These are phyloP conservation scores for Xylariaceae sp. DNA, from an alignment of 2,329 filamentous ascomycete genomes.

Conservation along the genomic window DNA sequence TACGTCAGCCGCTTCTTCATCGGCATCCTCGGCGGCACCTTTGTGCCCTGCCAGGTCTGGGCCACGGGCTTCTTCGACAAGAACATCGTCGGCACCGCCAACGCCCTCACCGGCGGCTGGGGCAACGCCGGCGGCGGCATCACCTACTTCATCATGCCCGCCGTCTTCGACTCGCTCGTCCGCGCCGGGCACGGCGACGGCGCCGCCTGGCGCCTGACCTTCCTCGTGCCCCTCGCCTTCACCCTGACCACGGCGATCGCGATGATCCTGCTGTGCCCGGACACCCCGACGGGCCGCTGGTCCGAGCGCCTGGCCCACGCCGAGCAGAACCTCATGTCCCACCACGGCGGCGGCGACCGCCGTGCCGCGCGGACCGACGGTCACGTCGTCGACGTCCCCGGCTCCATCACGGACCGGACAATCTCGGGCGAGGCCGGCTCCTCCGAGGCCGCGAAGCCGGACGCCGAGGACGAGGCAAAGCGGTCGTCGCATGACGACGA, in stretches of 20 bases:
- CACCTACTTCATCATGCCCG: constrained; percentile 91
- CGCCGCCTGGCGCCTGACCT: constrained; percentile 76
- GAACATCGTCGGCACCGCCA: constrained; percentile 82
- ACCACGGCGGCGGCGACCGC: constrained; percentile 22
- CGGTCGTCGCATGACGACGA: too few relatives aligned
- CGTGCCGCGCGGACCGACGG: constrained; percentile 22
- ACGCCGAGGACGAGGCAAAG: constrained; percentile 17
- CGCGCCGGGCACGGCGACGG: constrained; percentile 53
- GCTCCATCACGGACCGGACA: constrained; percentile 36
- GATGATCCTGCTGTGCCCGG: constrained; percentile 67
- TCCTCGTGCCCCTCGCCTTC: constrained; percentile 75
- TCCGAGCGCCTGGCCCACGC: constrained; percentile 57
- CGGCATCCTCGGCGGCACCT: constrained; percentile 68
- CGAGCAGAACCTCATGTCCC: constrained; percentile 42
- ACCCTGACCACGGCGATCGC: constrained; percentile 58
- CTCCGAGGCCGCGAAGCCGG: constrained; percentile 28
- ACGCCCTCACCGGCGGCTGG: constrained; percentile 75
- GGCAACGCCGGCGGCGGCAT: constrained; percentile 86
- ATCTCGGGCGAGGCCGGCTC: constrained; percentile 33
- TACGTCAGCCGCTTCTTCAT: constrained; percentile 72
- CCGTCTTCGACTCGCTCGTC: constrained; percentile 73
- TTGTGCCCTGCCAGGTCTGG: constrained; percentile 88
- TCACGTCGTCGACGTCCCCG: constrained; percentile 44
- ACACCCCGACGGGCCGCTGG: constrained; percentile 80
- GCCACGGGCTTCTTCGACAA: constrained; percentile 90